These are phyloP conservation scores for Claviceps arundinis DNA, from an alignment of 2,329 filamentous ascomycete species.

Conservation along the genomic window DNA sequence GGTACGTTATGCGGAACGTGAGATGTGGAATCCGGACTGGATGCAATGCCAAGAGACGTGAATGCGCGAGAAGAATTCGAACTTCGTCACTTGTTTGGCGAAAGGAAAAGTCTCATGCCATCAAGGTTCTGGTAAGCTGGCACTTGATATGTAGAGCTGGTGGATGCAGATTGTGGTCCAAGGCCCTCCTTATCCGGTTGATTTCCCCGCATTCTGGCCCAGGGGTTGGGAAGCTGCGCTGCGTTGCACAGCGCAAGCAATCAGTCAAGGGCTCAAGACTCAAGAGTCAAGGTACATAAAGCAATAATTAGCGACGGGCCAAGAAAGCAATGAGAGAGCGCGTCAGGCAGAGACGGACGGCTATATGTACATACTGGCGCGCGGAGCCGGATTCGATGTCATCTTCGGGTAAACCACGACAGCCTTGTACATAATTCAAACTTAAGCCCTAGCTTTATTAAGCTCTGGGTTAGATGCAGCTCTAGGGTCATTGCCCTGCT, in stretches of 20 bases:
- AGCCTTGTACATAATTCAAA: too few relatives aligned
- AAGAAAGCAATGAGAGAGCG: too few relatives aligned
- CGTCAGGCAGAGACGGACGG: too few relatives aligned
- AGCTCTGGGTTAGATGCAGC: too few relatives aligned
- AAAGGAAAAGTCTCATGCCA: neutral
- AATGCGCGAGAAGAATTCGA: neutral
- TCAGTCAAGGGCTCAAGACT: neutral
- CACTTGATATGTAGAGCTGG: neutral
- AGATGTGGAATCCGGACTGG: neutral
- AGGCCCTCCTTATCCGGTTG: neutral
- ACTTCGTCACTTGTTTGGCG: neutral
- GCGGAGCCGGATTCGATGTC: too few relatives aligned
- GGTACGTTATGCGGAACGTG: neutral
- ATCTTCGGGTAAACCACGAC: too few relatives aligned
- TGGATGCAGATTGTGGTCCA: neutral
- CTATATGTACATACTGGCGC: too few relatives aligned
- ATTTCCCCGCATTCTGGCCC: conserved; percentile 5
- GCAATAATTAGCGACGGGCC: too few relatives aligned
- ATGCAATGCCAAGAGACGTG: neutral
- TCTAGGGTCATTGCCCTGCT: too few relatives aligned
- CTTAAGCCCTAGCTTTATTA: too few relatives aligned
- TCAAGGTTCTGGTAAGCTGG: neutral
- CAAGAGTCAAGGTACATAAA: neutral
- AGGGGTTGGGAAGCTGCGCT: neutral
- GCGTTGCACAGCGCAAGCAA: neutral